These are phyloP conservation scores for Leccinum brunneo-olivaceum DNA, from an alignment of 1,284 basidiomycete species.

Conservation along the genomic window DNA sequence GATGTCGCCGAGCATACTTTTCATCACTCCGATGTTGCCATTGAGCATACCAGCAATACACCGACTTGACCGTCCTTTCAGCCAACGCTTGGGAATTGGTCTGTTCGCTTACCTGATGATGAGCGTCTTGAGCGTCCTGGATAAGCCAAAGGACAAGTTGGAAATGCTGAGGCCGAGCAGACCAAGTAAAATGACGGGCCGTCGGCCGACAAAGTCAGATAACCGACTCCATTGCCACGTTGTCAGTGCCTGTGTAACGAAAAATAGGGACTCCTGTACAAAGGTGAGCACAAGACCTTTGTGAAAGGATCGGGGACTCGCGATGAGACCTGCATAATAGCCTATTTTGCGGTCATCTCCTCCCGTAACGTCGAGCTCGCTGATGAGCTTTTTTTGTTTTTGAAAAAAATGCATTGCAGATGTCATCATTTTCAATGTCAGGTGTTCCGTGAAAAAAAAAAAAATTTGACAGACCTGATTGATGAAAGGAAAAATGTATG, in stretches of 20 bases:
- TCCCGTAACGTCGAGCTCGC: conserved; percentile 30
- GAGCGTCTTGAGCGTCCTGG: conserved; percentile 58
- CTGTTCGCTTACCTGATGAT: conserved; percentile 44
- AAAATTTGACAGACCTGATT: conserved; percentile 20
- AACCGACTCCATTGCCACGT: conserved; percentile 69
- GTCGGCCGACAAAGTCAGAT: conserved; percentile 66
- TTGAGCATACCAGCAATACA: conserved; percentile 34
- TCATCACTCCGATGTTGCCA: conserved; percentile 34
- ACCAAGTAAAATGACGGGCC: conserved; percentile 64
- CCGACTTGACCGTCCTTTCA: conserved; percentile 19
- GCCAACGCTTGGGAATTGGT: neutral
- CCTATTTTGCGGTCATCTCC: conserved; percentile 54
- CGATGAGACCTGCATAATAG: conserved; percentile 64
- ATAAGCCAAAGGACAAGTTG: conserved; percentile 69
- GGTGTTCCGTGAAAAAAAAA: neutral
- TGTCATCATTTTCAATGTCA: neutral
- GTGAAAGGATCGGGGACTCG: conserved; percentile 19
- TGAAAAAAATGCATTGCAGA: neutral
- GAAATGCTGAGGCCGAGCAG: conserved; percentile 59
- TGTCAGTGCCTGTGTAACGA: conserved; percentile 60
- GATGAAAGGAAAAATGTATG: conserved; percentile 25
- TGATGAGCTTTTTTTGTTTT: conserved; percentile 28
- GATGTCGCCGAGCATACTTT: conserved; percentile 45
- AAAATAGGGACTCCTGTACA: conserved; percentile 65
- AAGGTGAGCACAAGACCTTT: neutral